phyloP scores from a whole-genome alignment of 345 rosid genomes.

The Citrus inodora region DNA sequence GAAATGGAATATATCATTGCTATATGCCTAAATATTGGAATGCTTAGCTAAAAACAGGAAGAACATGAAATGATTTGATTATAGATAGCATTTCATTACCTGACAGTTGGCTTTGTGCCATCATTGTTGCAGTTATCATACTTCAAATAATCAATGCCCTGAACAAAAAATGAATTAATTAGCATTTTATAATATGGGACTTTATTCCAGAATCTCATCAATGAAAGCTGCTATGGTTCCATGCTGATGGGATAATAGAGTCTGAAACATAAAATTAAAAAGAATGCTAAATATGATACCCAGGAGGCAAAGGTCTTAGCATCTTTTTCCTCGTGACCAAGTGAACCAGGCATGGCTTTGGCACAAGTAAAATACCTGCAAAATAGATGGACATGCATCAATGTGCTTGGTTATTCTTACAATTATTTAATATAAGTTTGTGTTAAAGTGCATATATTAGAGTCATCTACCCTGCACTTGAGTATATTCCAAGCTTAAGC shows the following conservation, averaged over 20 bases:
- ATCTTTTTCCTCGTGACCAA: slow-evolving; percentile 84
- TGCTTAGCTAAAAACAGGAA: background rate
- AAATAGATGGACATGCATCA: background rate
- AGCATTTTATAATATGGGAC: background rate
- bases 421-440: background rate
- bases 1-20: background rate
- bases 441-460: background rate
- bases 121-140: slow-evolving; percentile 77
- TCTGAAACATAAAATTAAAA: slow-evolving; percentile 2
- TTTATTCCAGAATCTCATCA: background rate
- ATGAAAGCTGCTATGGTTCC: background rate
- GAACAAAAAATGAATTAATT: slow-evolving; percentile 2
- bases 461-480: slow-evolving; percentile 73
- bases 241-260: background rate
- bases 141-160: slow-evolving; percentile 94
- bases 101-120: slow-evolving; percentile 59
- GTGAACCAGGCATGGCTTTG: slow-evolving; percentile 88
- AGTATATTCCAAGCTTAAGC: slow-evolving; percentile 85
- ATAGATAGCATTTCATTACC: slow-evolving; percentile 34
- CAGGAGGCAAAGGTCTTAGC: slow-evolving; percentile 89
- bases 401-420: background rate
- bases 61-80: background rate
- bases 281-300: slow-evolving; percentile 34
- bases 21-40: background rate
- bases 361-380: slow-evolving; percentile 79